phyloP scores from a whole-genome alignment of 306 rosid species.

The Herpetospermum pedunculosum region DNA sequence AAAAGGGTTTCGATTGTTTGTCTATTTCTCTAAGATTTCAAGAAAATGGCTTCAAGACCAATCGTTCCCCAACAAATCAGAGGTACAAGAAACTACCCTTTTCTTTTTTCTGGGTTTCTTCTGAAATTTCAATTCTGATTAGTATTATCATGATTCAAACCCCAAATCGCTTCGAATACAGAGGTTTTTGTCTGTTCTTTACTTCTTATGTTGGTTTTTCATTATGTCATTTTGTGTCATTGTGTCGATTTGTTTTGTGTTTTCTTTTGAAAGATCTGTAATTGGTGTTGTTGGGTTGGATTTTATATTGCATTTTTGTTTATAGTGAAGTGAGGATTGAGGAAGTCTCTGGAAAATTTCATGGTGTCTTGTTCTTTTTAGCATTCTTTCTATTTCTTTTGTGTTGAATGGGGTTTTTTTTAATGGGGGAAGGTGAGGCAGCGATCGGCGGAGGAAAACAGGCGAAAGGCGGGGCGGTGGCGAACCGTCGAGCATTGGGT shows the following conservation, averaged over 20 bases:
- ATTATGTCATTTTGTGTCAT: neutral
- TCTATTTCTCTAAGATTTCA: too few relatives aligned
- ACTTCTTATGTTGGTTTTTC: neutral
- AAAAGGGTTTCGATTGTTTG: neutral
- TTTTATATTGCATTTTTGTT: too few relatives aligned
- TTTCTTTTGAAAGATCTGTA: neutral
- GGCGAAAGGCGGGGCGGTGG: conserved; percentile 37
- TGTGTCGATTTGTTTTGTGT: neutral
- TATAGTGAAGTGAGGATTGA: neutral
- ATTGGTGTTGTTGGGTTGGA: neutral
- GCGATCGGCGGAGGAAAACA: conserved; percentile 39
- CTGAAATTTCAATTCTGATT: neutral
- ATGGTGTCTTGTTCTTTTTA: neutral
- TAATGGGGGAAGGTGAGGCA: conserved; percentile 36
- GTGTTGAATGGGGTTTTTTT: neutral
- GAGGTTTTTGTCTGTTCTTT: too few relatives aligned
- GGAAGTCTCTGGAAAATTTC: neutral
- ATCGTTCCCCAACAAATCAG: neutral
- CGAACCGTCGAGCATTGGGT: conserved; percentile 47
- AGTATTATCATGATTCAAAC: too few relatives aligned
- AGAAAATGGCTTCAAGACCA: neutral
- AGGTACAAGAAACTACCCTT: neutral
- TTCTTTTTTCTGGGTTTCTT: neutral
- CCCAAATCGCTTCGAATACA: too few relatives aligned
- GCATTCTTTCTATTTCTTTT: neutral